Percentiles rank a stretch among this genome's conserved stretches.
Evolutionary conservation across 495 filamentous ascomycete species (phyloP).

Genomic region (Jackrogersella minutella): DNA sequence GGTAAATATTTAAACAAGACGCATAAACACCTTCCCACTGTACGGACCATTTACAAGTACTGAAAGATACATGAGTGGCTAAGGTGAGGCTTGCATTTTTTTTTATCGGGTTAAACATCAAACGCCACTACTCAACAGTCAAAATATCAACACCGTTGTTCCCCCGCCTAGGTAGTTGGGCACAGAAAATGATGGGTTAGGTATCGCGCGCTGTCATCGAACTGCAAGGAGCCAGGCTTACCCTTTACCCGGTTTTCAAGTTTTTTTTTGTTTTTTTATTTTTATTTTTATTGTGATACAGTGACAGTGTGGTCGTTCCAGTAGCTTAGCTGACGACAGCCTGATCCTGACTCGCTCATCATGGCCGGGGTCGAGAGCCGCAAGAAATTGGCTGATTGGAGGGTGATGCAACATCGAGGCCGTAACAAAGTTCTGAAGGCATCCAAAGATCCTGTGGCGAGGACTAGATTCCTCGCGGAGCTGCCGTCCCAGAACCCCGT

Average conservation of each 20-base stretch:
- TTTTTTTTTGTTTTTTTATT: too few relatives aligned
- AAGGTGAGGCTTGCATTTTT: constrained; percentile 20
- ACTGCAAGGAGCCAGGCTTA: constrained; percentile 9
- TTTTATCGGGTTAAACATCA: not conserved
- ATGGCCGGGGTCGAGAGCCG: constrained; percentile 27
- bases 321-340: not conserved
- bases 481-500: constrained; percentile 27
- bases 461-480: constrained; percentile 35
- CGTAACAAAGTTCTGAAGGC: constrained; percentile 39
- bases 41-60: not conserved
- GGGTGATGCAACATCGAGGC: constrained; percentile 35
- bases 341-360: not conserved
- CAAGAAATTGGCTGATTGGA: constrained; percentile 34
- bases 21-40: too few relatives aligned
- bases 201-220: not conserved
- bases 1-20: too few relatives aligned
- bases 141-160: constrained; percentile 1
- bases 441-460: constrained; percentile 33
- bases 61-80: constrained; percentile 14
- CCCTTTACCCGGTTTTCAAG: too few relatives aligned
- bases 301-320: constrained; percentile 1
- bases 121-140: not conserved
- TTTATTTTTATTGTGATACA: constrained; percentile 20
- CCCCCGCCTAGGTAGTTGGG: constrained; percentile 8
- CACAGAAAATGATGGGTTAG: constrained; percentile 15